Evolutionary conservation across 768 basidiomycete genomes (phyloP), one percentile per base, ranked within the genome.

Genomic region (Boletellus sp.): DNA sequence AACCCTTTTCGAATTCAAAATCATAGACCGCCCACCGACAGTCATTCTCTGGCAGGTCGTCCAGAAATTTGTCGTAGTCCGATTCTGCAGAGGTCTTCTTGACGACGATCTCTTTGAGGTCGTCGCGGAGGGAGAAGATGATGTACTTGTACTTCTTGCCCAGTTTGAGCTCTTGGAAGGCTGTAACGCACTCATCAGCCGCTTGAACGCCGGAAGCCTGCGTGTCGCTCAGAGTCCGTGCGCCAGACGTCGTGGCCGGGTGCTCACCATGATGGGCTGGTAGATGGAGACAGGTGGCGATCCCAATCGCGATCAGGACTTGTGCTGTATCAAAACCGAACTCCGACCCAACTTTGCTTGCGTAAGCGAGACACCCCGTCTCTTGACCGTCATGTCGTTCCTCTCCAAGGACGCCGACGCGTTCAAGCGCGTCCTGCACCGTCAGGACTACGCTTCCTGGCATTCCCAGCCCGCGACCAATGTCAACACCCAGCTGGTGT

Each of bases 21-120:
- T 98, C 94, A 66, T 92, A 95, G 28, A 97, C 79, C 15, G 87
- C 94, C 83, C 84, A 99, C 71, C 86, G 75, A 65, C 87, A 90
- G 60, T 87, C 78, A 9, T 55, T 52, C 63, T 80, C 79, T 0
- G 94, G 93, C 46, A 98, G 76, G 57, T 86, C 79, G 0, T 9
- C 59, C 45, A 92, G 22, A 68, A 99, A 97, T 0, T 77, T 72
- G 0, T 93, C 85, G 70, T 90, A 98, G 19, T 78, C 64, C 0
- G 36, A 4, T 1, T 65, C 63, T 2, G 57, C 46, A 13, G 83
- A 84, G 6, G 66, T 74, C 73, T 90, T 89, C 55, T 80, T 76
- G 34, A 93, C 85, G 53, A 90, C 55, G 70, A 99, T 89, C 72
- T 90, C 80, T 10, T 74, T 86, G 57, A 75, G 67, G 23, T 68